Conservation (phyloP, 139 green algal genomes). For the Pleodorina starrii region DNA sequence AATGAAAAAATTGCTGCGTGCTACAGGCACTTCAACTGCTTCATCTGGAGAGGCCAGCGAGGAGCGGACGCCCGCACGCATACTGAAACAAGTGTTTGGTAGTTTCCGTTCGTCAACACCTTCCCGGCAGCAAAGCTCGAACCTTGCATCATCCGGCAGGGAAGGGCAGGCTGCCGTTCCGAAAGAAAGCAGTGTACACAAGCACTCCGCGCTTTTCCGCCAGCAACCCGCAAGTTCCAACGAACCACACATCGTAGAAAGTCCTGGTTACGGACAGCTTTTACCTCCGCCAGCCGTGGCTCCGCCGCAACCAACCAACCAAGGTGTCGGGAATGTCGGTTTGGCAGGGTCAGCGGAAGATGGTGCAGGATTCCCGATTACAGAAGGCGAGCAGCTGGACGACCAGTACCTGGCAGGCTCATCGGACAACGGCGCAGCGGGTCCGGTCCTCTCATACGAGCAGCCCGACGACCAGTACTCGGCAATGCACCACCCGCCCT, state of each 20-base stretch:
- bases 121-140: not conserved
- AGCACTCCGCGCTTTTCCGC: too few species aligned
- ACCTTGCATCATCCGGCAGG: not conserved
- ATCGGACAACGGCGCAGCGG: too few species aligned
- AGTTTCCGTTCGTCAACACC: slow-evolving; percentile 3
- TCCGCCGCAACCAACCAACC: too few species aligned
- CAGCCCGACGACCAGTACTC: too few species aligned
- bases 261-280: too few species aligned
- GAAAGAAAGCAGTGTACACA: not conserved
- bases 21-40: not conserved
- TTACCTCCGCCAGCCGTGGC: too few species aligned
- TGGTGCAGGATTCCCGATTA: not conserved
- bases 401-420: not conserved
- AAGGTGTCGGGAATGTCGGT: not conserved
- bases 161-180: not conserved
- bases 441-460: too few species aligned
- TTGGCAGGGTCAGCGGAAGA: not conserved
- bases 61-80: not conserved
- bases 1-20: slow-evolving; percentile 38
- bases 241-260: not conserved
- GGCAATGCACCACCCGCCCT: not conserved
- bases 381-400: not conserved
- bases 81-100: slow-evolving; percentile 17
- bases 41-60: not conserved
- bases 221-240: not conserved